Evolutionary conservation across 306 rosid species (phyloP), one percentile per base, ranked within the genome.

Genomic region (Rosa chinensis): DNA sequence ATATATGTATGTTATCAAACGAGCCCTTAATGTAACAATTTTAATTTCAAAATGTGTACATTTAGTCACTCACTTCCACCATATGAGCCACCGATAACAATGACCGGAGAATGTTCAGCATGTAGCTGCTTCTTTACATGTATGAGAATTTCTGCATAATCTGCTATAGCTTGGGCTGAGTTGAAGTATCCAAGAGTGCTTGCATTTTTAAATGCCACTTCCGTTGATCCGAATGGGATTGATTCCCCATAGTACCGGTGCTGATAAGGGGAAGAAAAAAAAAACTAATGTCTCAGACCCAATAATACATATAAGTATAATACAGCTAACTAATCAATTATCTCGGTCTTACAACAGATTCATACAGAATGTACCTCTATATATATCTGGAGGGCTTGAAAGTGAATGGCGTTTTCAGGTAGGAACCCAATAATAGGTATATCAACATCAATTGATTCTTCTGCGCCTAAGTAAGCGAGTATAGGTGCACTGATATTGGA

Each of bases 111-210:
- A 32, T 84, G 35, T 25, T 77, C 23, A 9, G 97, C 88, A 0
- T 69, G 37, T 2, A 86, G 63, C 55, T 75, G 71, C 37, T 82
- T 73, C 86, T 91, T 91, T 6, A 93, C 40, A 50, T 91, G 84
- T 35, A 88, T 68, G 39, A 93, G 56, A 9, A 93, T 70, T n/a
- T 43, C 78, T 16, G 93, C 97, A 80, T 93, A 93, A 78, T 93
- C 95, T 59, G 92, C 96, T 62, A 93, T 25, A 0, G 94, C 98
- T 66, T 91, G 97, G 25, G 93, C 94, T n/a, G 98, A 91, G 82
- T 86, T 93, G 80, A 93, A 91, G 84, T 90, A 93, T 0, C 91
- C 98, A 14, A 80, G 66, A 39, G 88, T 88, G 64, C 80, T 86
- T 71, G 89, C 88, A 76, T 91, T 91, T 28, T 75, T 78, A 4